phyloP scores from a whole-genome alignment of 1,284 basidiomycete genomes.

The Cystobasidium pallidum region DNA sequence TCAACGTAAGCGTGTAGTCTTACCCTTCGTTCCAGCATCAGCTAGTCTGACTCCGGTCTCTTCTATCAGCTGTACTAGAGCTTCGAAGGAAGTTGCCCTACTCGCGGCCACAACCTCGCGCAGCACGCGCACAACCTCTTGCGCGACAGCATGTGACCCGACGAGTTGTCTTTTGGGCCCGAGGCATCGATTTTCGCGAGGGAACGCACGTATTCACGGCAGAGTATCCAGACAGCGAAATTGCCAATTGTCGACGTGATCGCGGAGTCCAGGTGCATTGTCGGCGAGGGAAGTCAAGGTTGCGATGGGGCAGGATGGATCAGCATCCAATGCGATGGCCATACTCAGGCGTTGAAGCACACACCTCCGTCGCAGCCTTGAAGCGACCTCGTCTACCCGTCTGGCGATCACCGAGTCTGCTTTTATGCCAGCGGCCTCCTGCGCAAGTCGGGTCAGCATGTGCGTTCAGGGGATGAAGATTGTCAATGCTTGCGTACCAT shows the following conservation, averaged over 20 bases:
- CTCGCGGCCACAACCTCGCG: conserved; percentile 86
- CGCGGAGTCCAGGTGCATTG: conserved; percentile 1
- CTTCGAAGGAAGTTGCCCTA: conserved; percentile 82
- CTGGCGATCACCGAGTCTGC: conserved; percentile 28
- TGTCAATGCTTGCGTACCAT: neutral
- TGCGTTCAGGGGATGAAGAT: neutral
- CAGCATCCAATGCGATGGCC: neutral
- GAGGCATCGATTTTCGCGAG: neutral
- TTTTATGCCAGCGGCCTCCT: conserved; percentile 20
- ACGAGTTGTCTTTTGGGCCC: conserved; percentile 71
- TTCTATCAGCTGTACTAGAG: conserved; percentile 79
- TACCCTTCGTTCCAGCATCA: conserved; percentile 91
- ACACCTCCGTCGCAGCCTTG: conserved; percentile 44
- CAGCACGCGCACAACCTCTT: conserved; percentile 84
- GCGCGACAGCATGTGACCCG: conserved; percentile 81
- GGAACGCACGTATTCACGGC: neutral
- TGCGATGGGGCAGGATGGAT: neutral
- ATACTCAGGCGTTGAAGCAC: neutral
- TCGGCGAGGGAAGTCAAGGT: neutral
- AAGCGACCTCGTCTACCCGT: conserved; percentile 40
- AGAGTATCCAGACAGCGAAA: neutral
- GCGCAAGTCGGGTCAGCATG: conserved; percentile 4
- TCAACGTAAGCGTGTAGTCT: conserved; percentile 42
- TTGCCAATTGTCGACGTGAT: neutral
- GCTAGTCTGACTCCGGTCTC: conserved; percentile 76